These are phyloP conservation scores for Rhodotorula diobovata DNA, from an alignment of 768 basidiomycete species.

Conservation along the genomic window DNA sequence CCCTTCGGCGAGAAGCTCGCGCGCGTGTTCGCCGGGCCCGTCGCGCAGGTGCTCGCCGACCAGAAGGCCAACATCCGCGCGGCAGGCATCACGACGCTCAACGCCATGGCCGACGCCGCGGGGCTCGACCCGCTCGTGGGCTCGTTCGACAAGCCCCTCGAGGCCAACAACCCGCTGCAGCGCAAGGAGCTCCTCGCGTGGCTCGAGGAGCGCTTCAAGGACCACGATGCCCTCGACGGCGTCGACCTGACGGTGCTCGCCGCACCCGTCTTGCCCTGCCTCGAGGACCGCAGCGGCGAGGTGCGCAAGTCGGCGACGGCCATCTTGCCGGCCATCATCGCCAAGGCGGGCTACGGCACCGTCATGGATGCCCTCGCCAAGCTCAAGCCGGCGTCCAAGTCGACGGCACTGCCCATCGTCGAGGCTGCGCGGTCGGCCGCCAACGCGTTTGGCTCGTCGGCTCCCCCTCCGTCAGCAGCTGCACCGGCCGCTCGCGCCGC, in stretches of 20 bases:
- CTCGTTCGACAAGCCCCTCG: constrained; percentile 72
- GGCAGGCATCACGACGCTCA: constrained; percentile 70
- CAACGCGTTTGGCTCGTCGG: not conserved
- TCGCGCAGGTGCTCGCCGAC: constrained; percentile 81
- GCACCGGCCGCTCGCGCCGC: constrained; percentile 43
- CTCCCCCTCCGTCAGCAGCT: not conserved
- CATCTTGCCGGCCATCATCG: constrained; percentile 69
- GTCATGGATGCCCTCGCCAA: constrained; percentile 79
- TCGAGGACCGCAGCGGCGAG: constrained; percentile 87
- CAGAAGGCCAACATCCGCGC: constrained; percentile 82
- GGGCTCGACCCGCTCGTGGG: constrained; percentile 75
- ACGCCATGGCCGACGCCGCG: constrained; percentile 75
- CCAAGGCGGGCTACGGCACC: constrained; percentile 70
- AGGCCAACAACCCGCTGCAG: constrained; percentile 75
- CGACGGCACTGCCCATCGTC: constrained; percentile 77
- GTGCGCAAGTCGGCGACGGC: constrained; percentile 86
- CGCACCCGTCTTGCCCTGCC: constrained; percentile 61
- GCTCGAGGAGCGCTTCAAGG: constrained; percentile 56
- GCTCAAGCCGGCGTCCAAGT: constrained; percentile 84
- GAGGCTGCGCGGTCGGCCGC: constrained; percentile 61
- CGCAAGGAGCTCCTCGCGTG: constrained; percentile 73
- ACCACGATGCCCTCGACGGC: constrained; percentile 53
- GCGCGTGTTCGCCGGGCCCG: constrained; percentile 67
- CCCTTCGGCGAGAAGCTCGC: constrained; percentile 80
- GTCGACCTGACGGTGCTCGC: constrained; percentile 70